Evolutionary conservation across 768 basidiomycete genomes (phyloP), one percentile per base, ranked within the genome.

Genomic region (Suillus subaureus): DNA sequence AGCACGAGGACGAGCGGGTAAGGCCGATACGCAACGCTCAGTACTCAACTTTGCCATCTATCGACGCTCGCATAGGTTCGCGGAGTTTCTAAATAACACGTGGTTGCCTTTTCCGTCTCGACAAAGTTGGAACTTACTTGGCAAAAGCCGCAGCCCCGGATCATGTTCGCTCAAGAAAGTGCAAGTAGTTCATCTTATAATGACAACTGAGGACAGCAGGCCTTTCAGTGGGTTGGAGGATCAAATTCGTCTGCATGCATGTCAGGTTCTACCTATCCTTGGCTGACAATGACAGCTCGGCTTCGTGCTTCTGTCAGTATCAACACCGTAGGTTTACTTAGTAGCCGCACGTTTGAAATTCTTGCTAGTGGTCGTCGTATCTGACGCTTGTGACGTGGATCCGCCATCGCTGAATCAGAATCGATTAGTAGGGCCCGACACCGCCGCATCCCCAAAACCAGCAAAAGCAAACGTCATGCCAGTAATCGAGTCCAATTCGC

Each of bases 1-100:
- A 55, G 54, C 54, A 55, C 21, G 31, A 55, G 54, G 54, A n/a
- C 33, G 21, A 55, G 54, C 54, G 12, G 54, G 54, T 55, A 33
- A 35, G 54, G 35, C 35, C 54, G 54, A 55, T 55, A n/a, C 31
- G 52, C 28, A 54, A 54, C 28, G 21, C 31, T 54, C 54, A 55
- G 54, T 55, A 54, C 52, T 12, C 52, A 54, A 33, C 31, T 54
- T 11, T 54, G 31, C 28, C 52, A 54, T 54, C 52, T 12, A 35
- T 35, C 31, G 54, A n/a, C 11, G 18, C 54, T 21, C 33, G 51
- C 8, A 52, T 28, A 52, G 28, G 51, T 52, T 52, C 51, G 54
- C 54, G 54, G 54, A 55, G 54, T 55, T 55, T 55, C 12, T 55
- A 55, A 55, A 35, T 21, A 35, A 35, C 54, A 55, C 54, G 54